A percentile compares a stretch with the other conserved stretches of the same genome.
phyloP scores from a whole-genome alignment of 352 stramenopile species.

The Globisporangium viniferum region DNA sequence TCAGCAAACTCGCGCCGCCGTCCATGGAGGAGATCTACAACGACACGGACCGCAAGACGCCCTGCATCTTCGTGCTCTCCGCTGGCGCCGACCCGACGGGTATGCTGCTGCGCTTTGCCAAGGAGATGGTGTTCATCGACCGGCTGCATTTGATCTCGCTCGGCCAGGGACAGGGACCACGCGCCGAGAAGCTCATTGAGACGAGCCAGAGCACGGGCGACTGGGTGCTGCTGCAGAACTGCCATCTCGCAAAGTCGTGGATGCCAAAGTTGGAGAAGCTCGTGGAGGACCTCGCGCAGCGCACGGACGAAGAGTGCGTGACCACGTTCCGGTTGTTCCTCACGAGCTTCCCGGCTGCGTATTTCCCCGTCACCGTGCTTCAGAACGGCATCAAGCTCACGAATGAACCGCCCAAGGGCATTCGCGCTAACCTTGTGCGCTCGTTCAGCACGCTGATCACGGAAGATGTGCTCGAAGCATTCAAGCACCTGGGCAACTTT shows the following conservation, averaged over 20 bases:
- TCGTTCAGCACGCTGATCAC: constrained; percentile 88
- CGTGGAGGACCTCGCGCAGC: constrained; percentile 79
- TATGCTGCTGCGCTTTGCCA: constrained; percentile 92
- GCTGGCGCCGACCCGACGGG: constrained; percentile 90
- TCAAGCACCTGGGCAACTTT: constrained; percentile 50
- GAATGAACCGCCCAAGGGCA: constrained; percentile 91
- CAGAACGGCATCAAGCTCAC: constrained; percentile 94
- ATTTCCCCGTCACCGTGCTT: constrained; percentile 92
- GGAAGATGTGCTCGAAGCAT: constrained; percentile 63
- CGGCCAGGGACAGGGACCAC: constrained; percentile 90
- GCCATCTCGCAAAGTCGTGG: constrained; percentile 93
- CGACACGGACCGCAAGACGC: constrained; percentile 89
- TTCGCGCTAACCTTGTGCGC: constrained; percentile 86
- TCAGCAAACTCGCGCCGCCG: constrained; percentile 77
- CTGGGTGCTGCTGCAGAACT: constrained; percentile 95
- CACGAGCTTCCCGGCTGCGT: constrained; percentile 89
- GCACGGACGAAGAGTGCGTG: constrained; percentile 42
- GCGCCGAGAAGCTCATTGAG: constrained; percentile 89
- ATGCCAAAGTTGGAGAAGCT: constrained; percentile 92
- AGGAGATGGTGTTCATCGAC: constrained; percentile 86
- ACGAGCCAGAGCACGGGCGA: constrained; percentile 77
- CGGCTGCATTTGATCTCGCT: constrained; percentile 91
- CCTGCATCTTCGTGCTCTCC: constrained; percentile 93
- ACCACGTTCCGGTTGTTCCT: constrained; percentile 90
- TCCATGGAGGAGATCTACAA: constrained; percentile 94